phyloP scores from a whole-genome alignment of 2,329 filamentous ascomycete genomes.

The Pseudogymnoascus sp. region DNA sequence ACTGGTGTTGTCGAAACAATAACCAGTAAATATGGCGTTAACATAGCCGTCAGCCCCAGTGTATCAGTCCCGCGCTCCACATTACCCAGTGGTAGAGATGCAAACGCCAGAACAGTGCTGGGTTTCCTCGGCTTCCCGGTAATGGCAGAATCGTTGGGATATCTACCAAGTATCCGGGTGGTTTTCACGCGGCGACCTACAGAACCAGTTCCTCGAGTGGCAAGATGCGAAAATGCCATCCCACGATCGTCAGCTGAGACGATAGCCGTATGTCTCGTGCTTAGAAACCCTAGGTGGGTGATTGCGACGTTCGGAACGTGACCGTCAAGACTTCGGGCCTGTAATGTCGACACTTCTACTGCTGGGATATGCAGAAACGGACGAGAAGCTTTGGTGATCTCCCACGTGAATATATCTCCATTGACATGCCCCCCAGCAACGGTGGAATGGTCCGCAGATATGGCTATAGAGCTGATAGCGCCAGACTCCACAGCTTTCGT shows the following conservation, averaged over 20 bases:
- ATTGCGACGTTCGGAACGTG: conserved; percentile 72
- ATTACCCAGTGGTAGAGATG: conserved; percentile 86
- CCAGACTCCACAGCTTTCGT: conserved; percentile 93
- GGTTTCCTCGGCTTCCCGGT: conserved; percentile 69
- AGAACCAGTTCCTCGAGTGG: conserved; percentile 80
- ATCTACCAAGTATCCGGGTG: conserved; percentile 81
- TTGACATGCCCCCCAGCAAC: conserved; percentile 83
- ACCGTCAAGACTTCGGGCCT: conserved; percentile 66
- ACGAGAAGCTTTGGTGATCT: conserved; percentile 69
- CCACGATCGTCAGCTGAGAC: conserved; percentile 91
- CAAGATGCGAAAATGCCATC: conserved; percentile 97
- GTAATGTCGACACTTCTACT: conserved; percentile 55
- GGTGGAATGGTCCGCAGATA: conserved; percentile 90
- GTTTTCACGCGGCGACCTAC: conserved; percentile 82
- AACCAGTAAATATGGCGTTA: conserved; percentile 91
- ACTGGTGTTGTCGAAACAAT: conserved; percentile 96
- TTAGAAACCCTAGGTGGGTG: conserved; percentile 88
- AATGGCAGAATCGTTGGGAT: conserved; percentile 60
- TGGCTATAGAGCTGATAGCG: conserved; percentile 73
- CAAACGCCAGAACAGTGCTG: conserved; percentile 89
- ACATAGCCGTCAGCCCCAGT: conserved; percentile 85
- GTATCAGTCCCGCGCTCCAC: conserved; percentile 79
- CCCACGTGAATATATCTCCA: conserved; percentile 95
- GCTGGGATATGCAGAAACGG: conserved; percentile 86
- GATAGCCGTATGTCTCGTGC: conserved; percentile 84